Conservation (phyloP, 805 yeast genomes). For the Pichia occidentalis region DNA sequence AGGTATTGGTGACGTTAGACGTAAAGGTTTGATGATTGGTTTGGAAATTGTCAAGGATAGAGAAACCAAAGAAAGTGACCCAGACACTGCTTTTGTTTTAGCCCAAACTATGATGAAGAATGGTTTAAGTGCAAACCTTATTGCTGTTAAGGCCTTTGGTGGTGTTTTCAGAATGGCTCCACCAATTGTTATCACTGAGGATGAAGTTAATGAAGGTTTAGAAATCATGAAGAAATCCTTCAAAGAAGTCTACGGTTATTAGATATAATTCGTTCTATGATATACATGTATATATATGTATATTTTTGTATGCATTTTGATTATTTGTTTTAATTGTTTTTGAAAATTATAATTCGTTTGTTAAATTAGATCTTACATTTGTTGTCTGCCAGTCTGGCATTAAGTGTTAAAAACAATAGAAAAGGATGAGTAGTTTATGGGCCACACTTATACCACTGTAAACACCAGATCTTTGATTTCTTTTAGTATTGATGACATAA, state of each 20-base stretch:
- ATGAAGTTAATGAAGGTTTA: constrained; percentile 19
- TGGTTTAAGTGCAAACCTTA: constrained; percentile 26
- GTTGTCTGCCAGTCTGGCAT: too few relatives aligned
- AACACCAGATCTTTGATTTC: too few relatives aligned
- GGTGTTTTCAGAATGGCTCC: constrained; percentile 32
- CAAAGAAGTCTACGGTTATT: constrained; percentile 7
- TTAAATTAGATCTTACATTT: too few relatives aligned
- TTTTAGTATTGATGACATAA: too few relatives aligned
- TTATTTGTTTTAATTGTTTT: too few relatives aligned
- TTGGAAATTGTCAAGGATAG: constrained; percentile 42
- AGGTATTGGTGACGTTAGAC: constrained; percentile 44
- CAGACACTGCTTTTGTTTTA: constrained; percentile 17
- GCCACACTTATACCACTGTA: too few relatives aligned
- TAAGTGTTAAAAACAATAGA: too few relatives aligned
- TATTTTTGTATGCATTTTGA: too few relatives aligned
- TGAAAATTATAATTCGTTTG: too few relatives aligned
- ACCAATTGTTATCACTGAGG: constrained; percentile 22
- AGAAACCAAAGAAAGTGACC: constrained; percentile 37
- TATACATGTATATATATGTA: too few relatives aligned
- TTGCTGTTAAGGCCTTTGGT: constrained; percentile 34
- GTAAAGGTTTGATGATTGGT: constrained; percentile 47
- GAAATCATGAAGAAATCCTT: constrained; percentile 17
- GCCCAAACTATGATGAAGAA: constrained; percentile 14
- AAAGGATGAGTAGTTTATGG: too few relatives aligned
- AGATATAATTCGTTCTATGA: too few relatives aligned